These are phyloP conservation scores for Botrytis porri DNA, from an alignment of 2,329 filamentous ascomycete genomes.

Conservation along the genomic window DNA sequence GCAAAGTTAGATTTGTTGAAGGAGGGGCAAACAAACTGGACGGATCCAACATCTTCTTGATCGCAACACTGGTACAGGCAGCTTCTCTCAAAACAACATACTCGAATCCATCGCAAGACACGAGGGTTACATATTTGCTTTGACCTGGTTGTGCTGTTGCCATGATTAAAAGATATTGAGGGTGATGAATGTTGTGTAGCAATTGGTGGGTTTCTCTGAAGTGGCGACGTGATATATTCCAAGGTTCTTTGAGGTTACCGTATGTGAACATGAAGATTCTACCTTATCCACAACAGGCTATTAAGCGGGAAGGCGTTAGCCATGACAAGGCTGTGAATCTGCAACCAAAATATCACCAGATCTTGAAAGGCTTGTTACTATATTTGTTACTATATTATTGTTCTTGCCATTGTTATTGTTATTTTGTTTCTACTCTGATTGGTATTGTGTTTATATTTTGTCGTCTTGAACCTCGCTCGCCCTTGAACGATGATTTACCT, in stretches of 20 bases:
- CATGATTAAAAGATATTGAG: constrained; percentile 15
- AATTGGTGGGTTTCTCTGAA: constrained; percentile 15
- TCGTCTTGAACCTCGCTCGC: background rate
- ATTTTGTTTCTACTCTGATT: background rate
- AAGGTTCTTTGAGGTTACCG: background rate
- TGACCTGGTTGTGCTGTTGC: constrained; percentile 18
- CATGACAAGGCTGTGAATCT: constrained; percentile 1
- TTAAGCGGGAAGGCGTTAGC: background rate
- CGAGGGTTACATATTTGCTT: constrained; percentile 72
- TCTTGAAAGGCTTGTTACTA: background rate
- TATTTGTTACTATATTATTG: too few species aligned
- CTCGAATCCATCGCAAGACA: constrained; percentile 73
- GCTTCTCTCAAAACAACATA: constrained; percentile 72
- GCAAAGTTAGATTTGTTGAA: constrained; percentile 12
- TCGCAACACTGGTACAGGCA: constrained; percentile 65
- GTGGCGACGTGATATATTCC: background rate
- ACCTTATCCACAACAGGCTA: background rate
- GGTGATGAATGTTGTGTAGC: background rate
- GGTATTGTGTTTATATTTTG: background rate
- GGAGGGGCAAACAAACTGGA: constrained; percentile 47
- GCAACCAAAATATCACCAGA: background rate
- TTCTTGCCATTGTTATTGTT: background rate
- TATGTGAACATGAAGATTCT: background rate
- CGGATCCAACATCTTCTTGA: constrained; percentile 72
- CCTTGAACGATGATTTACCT: background rate